Evolutionary conservation across 2,329 filamentous ascomycete genomes (phyloP), one percentile per base, ranked within the genome.

Genomic region (Aspergillus uvarum): DNA sequence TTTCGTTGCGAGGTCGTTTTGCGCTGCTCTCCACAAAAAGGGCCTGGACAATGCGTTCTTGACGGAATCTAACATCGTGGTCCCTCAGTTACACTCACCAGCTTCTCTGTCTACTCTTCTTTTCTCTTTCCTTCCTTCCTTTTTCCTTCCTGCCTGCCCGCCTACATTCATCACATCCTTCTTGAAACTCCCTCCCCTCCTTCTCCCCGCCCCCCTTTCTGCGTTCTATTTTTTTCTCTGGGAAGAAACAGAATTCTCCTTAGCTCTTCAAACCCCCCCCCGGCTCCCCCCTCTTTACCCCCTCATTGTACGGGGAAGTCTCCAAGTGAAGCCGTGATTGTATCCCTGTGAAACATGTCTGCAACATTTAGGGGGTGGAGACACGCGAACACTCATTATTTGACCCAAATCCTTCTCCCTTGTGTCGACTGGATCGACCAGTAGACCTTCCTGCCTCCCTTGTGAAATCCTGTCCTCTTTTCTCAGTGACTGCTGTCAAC

Each of bases 301-400:
- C 47, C 38, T 51, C 56, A 54, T 61, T 62, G 56, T 56, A 54
- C 22, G 22, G 47, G 47, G 55, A 38, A 44, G 56, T 24, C 35
- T 22, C 48, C 50, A 51, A 52, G 49, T 21, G 52, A 61, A 59
- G 60, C 59, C 62, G 51, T 63, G 59, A 61, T 58, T 54, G 54
- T 59, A 61, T 62, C 59, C 56, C 60, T 62, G 65, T 67, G 62
- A 66, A 63, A 67, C 65, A 62, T 59, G 44, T 53, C 58, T 67
- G 64, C 64, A 66, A 57, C 51, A 42, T 62, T 61, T 60, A 66
- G 60, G 64, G 59, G 65, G 61, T 48, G 32, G 51, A 58, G 53
- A 50, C 57, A 56, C 56, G 44, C 53, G 48, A 56, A 35, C 35
- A 32, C 24, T 58, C 47, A 52, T 59, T 54, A 58, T 56, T 56